These are phyloP conservation scores for Raphanus sativus DNA, from an alignment of 345 rosid genomes.

Conservation along the genomic window DNA sequence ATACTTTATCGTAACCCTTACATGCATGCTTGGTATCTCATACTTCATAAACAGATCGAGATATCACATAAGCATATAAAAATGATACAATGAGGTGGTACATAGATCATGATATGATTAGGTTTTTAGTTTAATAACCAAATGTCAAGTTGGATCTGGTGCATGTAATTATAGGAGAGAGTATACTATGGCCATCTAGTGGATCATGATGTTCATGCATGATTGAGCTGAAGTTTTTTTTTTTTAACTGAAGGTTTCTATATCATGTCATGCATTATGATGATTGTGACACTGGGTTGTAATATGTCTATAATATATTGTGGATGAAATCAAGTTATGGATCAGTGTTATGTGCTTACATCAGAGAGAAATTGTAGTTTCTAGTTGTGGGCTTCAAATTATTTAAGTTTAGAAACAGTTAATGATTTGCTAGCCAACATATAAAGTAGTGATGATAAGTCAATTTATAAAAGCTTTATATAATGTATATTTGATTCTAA, in stretches of 20 bases:
- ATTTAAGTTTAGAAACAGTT: conserved; percentile 43
- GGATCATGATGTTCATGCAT: conserved; percentile 17
- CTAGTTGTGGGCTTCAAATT: conserved; percentile 54
- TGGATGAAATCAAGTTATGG: conserved; percentile 50
- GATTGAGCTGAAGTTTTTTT: not conserved
- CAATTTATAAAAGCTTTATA: conserved; percentile 46
- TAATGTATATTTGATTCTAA: conserved; percentile 12
- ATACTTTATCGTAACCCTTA: not conserved
- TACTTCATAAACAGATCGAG: not conserved
- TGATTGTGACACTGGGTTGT: conserved; percentile 16
- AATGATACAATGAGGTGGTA: not conserved
- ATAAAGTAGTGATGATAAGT: conserved; percentile 45
- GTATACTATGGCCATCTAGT: conserved; percentile 35
- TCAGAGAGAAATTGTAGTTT: conserved; percentile 44
- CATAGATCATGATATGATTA: not conserved
- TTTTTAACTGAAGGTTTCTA: not conserved
- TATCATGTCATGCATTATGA: conserved; percentile 23
- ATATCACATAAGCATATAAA: too few relatives aligned
- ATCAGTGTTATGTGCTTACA: conserved; percentile 50
- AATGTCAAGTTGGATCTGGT: not conserved
- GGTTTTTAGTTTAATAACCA: not conserved
- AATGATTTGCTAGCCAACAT: conserved; percentile 33
- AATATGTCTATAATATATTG: conserved; percentile 21
- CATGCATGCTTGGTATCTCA: not conserved
- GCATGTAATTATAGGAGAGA: not conserved